These are phyloP conservation scores for Pterocarpus macrocarpus DNA, from an alignment of 306 rosid species.

Conservation along the genomic window DNA sequence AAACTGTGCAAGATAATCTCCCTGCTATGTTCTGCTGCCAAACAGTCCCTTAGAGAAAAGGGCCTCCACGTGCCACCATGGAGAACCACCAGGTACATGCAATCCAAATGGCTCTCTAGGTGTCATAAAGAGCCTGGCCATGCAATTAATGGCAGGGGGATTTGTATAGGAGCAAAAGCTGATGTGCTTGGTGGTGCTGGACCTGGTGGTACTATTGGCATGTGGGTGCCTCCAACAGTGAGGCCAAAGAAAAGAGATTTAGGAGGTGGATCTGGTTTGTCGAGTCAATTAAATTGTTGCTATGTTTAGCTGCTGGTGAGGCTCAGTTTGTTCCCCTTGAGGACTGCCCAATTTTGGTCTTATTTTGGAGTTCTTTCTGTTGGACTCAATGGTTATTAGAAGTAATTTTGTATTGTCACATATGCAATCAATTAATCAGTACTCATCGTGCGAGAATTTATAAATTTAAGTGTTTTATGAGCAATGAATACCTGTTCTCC, in stretches of 20 bases:
- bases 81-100: constrained; percentile 74
- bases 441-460: background rate
- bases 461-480: background rate
- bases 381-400: background rate
- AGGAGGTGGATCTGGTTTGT: constrained; percentile 63
- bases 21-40: constrained; percentile 73
- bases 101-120: constrained; percentile 53
- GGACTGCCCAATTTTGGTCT: constrained; percentile 39
- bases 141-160: background rate
- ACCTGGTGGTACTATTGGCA: background rate
- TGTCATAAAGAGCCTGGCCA: background rate
- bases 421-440: background rate
- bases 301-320: constrained; percentile 12
- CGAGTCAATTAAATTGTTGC: constrained; percentile 72
- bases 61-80: constrained; percentile 90
- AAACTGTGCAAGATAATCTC: constrained; percentile 63
- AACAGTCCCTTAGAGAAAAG: constrained; percentile 72
- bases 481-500: background rate
- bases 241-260: constrained; percentile 55
- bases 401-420: constrained; percentile 7
- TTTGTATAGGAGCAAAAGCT: constrained; percentile 3
- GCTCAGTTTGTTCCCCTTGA: background rate
- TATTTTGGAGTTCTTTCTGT: background rate
- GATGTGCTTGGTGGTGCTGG: background rate
- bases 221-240: constrained; percentile 61